Percentiles rank a stretch among this genome's conserved stretches.
Conservation (phyloP, 2,329 filamentous ascomycete species). For the Penicillium griseofulvum region DNA sequence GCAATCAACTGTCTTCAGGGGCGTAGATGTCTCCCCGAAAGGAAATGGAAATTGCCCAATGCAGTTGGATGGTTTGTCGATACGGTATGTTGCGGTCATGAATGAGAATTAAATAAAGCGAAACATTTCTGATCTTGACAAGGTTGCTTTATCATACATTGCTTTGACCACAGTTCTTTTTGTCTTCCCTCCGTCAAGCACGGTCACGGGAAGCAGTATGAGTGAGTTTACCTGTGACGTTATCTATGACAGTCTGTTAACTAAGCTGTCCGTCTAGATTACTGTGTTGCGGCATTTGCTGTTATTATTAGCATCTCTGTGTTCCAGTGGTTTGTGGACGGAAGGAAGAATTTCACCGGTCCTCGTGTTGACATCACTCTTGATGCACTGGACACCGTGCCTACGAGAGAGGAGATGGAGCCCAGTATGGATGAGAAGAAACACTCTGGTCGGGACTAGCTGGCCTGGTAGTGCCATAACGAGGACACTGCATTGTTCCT, state of each 20-base stretch:
- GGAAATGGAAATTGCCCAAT: constrained; percentile 56
- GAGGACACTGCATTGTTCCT: not conserved
- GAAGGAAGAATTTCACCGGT: constrained; percentile 58
- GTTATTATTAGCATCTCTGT: constrained; percentile 57
- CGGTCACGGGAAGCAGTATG: constrained; percentile 66
- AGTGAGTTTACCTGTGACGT: constrained; percentile 46
- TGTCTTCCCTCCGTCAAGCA: constrained; percentile 66
- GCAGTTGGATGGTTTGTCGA: constrained; percentile 61
- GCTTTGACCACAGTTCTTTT: constrained; percentile 70
- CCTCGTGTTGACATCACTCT: constrained; percentile 44
- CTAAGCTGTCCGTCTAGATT: constrained; percentile 24
- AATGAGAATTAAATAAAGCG: not conserved
- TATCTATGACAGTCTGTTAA: not conserved
- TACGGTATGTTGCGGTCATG: constrained; percentile 35
- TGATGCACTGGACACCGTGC: constrained; percentile 13
- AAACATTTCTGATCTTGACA: constrained; percentile 2
- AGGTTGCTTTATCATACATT: constrained; percentile 60
- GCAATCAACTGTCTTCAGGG: constrained; percentile 66
- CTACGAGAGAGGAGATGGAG: constrained; percentile 2
- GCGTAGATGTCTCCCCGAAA: constrained; percentile 60
- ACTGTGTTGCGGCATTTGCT: constrained; percentile 53
- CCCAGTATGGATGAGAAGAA: constrained; percentile 7
- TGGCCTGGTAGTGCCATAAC: not conserved
- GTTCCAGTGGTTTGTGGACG: constrained; percentile 60
- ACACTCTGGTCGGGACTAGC: not conserved